These are phyloP conservation scores for Dipodascopsis uninucleata DNA, from an alignment of 805 yeast genomes.

Conservation along the genomic window DNA sequence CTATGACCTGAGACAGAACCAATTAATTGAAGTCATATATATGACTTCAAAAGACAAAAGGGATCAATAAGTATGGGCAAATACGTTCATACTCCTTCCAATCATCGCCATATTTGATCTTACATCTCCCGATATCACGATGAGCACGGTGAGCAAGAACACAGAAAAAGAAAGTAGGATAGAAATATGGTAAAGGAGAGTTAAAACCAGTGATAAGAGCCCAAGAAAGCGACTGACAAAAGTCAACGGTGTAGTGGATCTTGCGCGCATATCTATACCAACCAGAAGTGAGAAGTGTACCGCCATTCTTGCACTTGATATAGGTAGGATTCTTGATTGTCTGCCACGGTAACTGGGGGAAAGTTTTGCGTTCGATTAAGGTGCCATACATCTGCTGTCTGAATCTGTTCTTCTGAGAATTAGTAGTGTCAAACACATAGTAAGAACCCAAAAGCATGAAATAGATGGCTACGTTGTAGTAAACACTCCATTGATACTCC, in stretches of 20 bases:
- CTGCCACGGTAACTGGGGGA: conserved; percentile 89
- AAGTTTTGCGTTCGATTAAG: conserved; percentile 68
- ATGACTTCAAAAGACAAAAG: conserved; percentile 37
- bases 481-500: conserved; percentile 71
- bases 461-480: conserved; percentile 56
- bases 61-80: conserved; percentile 91
- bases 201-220: conserved; percentile 83
- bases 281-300: conserved; percentile 82
- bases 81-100: conserved; percentile 82
- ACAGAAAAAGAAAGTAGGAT: conserved; percentile 83
- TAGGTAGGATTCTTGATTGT: conserved; percentile 78
- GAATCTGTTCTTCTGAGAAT: conserved; percentile 92
- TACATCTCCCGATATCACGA: conserved; percentile 84
- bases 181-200: conserved; percentile 93
- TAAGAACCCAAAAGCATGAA: conserved; percentile 63
- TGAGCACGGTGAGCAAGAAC: conserved; percentile 84
- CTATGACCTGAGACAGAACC: too few species aligned
- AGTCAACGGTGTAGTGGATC: conserved; percentile 93
- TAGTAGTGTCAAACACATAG: conserved; percentile 90
- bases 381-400: conserved; percentile 76
- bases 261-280: conserved; percentile 94
- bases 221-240: conserved; percentile 84
- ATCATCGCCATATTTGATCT: conserved; percentile 85
- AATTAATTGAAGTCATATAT: too few species aligned
- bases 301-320: conserved; percentile 80